Conservation (phyloP, 495 filamentous ascomycete species). For the Chlorociboria aeruginascens region DNA sequence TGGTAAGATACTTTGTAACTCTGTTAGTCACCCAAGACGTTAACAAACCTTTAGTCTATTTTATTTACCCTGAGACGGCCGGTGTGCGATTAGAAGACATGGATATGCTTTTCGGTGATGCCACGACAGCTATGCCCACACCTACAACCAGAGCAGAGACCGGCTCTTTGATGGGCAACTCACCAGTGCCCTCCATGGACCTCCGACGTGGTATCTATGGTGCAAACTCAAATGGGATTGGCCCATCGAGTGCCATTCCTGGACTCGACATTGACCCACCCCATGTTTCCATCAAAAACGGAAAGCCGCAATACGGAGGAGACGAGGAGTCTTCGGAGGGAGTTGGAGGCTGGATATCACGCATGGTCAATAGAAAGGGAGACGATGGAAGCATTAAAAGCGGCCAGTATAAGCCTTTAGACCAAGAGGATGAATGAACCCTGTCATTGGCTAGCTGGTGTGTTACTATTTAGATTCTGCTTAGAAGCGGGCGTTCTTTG, state of each 20-base stretch:
- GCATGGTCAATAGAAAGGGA: conserved; percentile 39
- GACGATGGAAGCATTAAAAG: conserved; percentile 29
- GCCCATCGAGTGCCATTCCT: conserved; percentile 41
- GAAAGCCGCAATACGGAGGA: conserved; percentile 29
- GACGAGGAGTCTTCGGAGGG: conserved; percentile 25
- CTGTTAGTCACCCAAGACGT: conserved; percentile 9
- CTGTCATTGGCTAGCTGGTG: no score
- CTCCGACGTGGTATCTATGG: conserved; percentile 36
- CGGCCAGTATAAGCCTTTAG: conserved; percentile 46
- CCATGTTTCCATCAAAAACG: conserved; percentile 32
- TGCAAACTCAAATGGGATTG: conserved; percentile 14
- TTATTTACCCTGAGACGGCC: conserved; percentile 92
- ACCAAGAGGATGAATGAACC: conserved; percentile 40
- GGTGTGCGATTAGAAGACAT: conserved; percentile 94
- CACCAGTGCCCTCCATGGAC: conserved; percentile 70
- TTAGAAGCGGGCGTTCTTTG: no score
- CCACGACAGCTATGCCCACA: conserved; percentile 65
- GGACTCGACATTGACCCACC: conserved; percentile 65
- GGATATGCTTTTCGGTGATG: conserved; percentile 83
- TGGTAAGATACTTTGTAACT: conserved; percentile 45
- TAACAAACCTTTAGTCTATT: conserved; percentile 56
- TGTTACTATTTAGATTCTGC: not conserved
- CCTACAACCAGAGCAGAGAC: conserved; percentile 59
- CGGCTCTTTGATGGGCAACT: conserved; percentile 61
- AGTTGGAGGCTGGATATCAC: conserved; percentile 35